Percentiles rank a stretch among this genome's conserved stretches.
phyloP scores from a whole-genome alignment of 192 early-diverging fungal genomes.

The Rhizoclosmatium sp. region DNA sequence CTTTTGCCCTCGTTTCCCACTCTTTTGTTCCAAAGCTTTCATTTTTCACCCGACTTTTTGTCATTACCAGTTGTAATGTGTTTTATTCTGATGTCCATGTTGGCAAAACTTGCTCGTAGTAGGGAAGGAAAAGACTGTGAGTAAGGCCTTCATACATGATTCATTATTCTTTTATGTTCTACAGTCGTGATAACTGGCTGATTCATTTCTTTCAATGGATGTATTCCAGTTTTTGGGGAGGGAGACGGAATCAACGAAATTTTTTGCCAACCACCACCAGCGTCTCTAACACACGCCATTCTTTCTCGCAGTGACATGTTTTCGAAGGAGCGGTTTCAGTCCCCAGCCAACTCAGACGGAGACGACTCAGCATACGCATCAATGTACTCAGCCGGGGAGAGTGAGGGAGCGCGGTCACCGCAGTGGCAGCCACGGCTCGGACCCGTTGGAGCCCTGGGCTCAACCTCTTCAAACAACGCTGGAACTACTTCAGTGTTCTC shows the following conservation, averaged over 20 bases:
- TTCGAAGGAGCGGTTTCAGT: neutral
- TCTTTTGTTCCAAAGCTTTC: neutral
- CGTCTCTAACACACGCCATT: neutral
- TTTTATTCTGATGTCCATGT: neutral
- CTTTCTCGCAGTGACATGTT: neutral
- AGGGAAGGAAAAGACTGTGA: no score
- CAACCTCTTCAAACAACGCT: neutral
- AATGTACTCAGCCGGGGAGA: neutral
- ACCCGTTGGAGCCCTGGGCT: neutral
- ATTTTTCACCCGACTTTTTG: neutral
- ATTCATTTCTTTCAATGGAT: neutral
- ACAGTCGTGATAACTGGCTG: neutral
- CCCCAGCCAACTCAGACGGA: conserved; percentile 8
- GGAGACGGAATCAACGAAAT: neutral
- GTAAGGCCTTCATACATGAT: neutral
- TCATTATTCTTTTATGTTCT: neutral
- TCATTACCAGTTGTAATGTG: neutral
- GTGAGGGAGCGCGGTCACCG: neutral
- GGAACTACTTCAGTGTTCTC: neutral
- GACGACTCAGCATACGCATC: conserved; percentile 23
- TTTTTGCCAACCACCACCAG: neutral
- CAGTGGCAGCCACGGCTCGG: conserved; percentile 11
- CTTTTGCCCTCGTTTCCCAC: neutral
- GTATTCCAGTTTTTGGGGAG: neutral
- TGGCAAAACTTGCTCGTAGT: neutral